Evolutionary conservation across 768 basidiomycete species (phyloP), one percentile per base, ranked within the genome.

Genomic region (Lactarius hatsudake): DNA sequence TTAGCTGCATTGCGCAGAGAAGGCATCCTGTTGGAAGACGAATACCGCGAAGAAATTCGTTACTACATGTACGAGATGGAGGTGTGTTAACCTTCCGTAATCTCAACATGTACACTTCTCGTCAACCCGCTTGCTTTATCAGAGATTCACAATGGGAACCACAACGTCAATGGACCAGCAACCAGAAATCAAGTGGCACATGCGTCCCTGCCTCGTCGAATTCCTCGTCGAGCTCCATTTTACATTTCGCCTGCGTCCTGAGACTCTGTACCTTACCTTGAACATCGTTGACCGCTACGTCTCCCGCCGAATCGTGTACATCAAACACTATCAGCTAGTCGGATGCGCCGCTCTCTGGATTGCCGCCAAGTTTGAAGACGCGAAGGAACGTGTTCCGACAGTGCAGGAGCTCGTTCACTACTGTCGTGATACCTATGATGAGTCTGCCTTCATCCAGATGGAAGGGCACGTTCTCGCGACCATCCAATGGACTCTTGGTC

Each of bases 201-300:
- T 99, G 97, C 93, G 97, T 43, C 94, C 94, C 40, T 96, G 93
- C 81, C 88, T 99, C 55, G 94, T 98, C 76, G 97, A 99, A 78
- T 99, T 99, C 79, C 87, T 99, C 75, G 93, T 99, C 75, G 97
- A 99, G 78, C 92, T 98, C 69, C 97, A 99, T 78, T 94, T 96
- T 76, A 94, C 94, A 69, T 96, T 97, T 81, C 91, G 95, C 59
- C 87, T 99, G 61, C 94, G 97, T 53, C 97, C 97, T 13, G 97
- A 99, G 81, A 98, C 97, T 7, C 86, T 99, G 71, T 98, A 98
- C 78, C 92, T 99, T 77, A 92, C 96, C 13, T 87, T 98, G 78
- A 98, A 98, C 82, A 97, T 99, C 75, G 89, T 98, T 78, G 97
- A 99, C 79, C 94, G 97, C 73, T 99, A 98, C 78, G 94, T 98